These are phyloP conservation scores for Alnus rubra DNA, from an alignment of 306 rosid species.

Conservation along the genomic window DNA sequence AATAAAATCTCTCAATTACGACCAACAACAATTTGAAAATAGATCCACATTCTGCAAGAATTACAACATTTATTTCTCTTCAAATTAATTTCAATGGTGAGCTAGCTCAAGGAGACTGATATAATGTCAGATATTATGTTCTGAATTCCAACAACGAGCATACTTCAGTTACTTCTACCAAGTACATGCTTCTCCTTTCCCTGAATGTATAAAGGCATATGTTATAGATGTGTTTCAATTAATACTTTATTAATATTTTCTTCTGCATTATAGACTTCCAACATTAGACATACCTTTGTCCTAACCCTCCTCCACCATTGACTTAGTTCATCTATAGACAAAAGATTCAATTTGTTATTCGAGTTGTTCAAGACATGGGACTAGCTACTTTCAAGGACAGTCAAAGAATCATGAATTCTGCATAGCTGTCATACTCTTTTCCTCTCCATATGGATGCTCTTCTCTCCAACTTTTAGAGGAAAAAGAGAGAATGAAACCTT, in stretches of 20 bases:
- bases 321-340: background rate
- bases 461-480: background rate
- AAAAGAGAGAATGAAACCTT: background rate
- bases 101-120: background rate
- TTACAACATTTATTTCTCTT: background rate
- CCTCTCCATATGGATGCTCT: background rate
- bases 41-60: background rate
- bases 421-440: background rate
- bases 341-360: background rate
- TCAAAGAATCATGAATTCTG: background rate
- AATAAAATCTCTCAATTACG: background rate
- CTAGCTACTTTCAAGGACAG: background rate
- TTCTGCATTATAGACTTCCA: background rate
- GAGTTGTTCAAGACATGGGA: background rate
- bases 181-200: constrained; percentile 4
- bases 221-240: background rate
- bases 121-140: background rate
- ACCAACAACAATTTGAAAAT: background rate
- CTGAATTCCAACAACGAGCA: background rate
- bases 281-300: background rate
- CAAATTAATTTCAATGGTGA: constrained; percentile 17
- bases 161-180: background rate
- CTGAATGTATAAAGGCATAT: background rate
- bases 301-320: background rate
- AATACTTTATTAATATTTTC: background rate